Base-by-base conservation (phyloP, 2,329 filamentous ascomycete genomes). In the Fusarium longipes region DNA sequence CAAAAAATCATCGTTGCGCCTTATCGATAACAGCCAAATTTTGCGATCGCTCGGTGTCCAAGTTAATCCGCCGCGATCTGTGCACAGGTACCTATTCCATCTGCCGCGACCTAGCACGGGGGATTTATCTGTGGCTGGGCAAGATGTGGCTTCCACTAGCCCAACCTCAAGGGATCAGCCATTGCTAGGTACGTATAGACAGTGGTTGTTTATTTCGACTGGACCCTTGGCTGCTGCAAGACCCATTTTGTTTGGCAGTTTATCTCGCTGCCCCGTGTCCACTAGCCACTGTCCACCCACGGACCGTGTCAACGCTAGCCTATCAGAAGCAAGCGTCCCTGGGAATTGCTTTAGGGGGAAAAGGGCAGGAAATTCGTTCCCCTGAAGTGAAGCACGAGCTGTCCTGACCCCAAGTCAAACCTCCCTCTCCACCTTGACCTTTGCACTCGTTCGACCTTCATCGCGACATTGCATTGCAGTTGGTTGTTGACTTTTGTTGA, bases 361-460 rank as follows among this genome's bases (percentile, higher is more conserved):
- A 72, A 75, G 69, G 71, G 67, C 70, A 75, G 74, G 76, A 75
- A 78, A 74, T 73, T 74, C 74, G 73, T 74, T 75, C 76, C 76
- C 76, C 76, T 78, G 76, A 78, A 61, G 44, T 61, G 44, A 61
- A 76, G 74, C 67, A 70, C 67, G 65, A 74, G 72, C 72, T 73
- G 67, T 73, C 71, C 70, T 60, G 62, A 71, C 71, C 68, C 51
- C 45, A 51, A 55, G 47, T 49, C 59, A 63, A 57, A 63, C 60
- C 58, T 63, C 60, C 58, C 58, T 57, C 72, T 73, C 68, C 71
- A 73, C 66, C 71, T 72, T 63, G 40, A 63, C 60, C 51, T 63
- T 63, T 66, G 71, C 49, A 71, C 66, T 73, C 68, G 67, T 69
- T 73, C 71, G 72, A 74, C 70, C 64, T 66, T 69, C 62, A 69